These are phyloP conservation scores for Calamus simplicifolius DNA, from an alignment of 176 grass and related monocot genomes.

Conservation along the genomic window DNA sequence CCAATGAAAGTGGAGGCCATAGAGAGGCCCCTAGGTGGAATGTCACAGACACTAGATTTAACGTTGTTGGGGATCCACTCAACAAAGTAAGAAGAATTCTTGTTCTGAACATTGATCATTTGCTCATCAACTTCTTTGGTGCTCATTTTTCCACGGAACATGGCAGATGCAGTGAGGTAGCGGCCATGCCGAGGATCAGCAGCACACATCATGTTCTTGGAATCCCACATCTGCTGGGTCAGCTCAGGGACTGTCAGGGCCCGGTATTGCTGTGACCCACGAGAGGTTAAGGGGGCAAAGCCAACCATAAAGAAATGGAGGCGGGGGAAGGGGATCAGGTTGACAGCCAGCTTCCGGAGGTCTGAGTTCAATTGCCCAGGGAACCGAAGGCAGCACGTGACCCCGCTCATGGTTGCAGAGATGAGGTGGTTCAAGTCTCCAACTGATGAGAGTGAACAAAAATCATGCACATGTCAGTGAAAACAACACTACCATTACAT, in stretches of 20 bases:
- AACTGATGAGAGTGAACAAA: slow-evolving; percentile 27
- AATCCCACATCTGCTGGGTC: slow-evolving; percentile 93
- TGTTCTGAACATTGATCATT: slow-evolving; percentile 95
- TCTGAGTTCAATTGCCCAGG: slow-evolving; percentile 87
- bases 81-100: slow-evolving; percentile 83
- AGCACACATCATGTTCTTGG: slow-evolving; percentile 94
- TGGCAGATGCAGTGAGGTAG: slow-evolving; percentile 74
- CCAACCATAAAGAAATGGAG: slow-evolving; percentile 94
- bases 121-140: slow-evolving; percentile 81
- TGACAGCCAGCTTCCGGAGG: slow-evolving; percentile 82
- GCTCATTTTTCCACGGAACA: slow-evolving; percentile 93
- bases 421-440: slow-evolving; percentile 88
- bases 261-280: slow-evolving; percentile 81
- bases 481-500: no score
- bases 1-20: slow-evolving; percentile 90
- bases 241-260: slow-evolving; percentile 84
- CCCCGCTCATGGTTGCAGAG: slow-evolving; percentile 81
- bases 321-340: slow-evolving; percentile 81
- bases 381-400: slow-evolving; percentile 89
- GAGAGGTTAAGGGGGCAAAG: slow-evolving; percentile 81
- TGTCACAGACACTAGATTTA: slow-evolving; percentile 81
- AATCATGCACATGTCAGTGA: no score
- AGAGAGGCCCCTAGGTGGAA: slow-evolving; percentile 54
- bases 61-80: slow-evolving; percentile 94
- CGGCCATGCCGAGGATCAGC: slow-evolving; percentile 67